Evolutionary conservation across 108 stramenopile species (phyloP).

Genomic region (Aurantiochytrium sp.): DNA sequence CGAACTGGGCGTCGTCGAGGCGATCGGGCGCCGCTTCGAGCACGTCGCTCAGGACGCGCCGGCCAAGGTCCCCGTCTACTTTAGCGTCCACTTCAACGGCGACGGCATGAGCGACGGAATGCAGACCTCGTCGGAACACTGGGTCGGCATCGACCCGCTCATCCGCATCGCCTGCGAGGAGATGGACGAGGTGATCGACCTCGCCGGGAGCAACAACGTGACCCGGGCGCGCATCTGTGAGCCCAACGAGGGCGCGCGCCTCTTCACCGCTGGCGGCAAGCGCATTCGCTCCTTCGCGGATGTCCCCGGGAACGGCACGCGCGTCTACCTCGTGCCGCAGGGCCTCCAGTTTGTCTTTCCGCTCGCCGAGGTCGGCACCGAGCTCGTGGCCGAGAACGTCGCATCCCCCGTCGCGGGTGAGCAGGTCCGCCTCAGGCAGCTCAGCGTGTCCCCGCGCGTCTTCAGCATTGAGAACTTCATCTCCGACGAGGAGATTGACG

Average conservation of each 20-base stretch:
- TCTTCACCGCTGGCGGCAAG: neutral
- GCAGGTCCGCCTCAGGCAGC: neutral
- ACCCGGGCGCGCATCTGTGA: neutral
- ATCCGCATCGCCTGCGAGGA: neutral
- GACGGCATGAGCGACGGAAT: neutral
- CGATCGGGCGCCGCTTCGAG: neutral
- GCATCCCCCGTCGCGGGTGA: neutral
- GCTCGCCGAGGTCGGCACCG: neutral
- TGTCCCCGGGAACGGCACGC: neutral
- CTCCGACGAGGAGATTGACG: neutral
- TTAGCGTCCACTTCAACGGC: constrained; percentile 9
- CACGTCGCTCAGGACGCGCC: neutral
- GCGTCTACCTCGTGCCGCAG: neutral
- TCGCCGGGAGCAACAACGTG: neutral
- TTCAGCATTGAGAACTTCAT: constrained; percentile 1
- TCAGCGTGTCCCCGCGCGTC: neutral
- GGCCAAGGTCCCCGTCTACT: neutral
- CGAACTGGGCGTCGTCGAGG: too few species aligned
- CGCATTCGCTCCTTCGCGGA: neutral
- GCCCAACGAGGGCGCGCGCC: neutral
- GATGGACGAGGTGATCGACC: neutral
- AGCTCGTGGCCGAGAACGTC: neutral
- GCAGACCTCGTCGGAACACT: neutral
- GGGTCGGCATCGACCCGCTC: neutral
- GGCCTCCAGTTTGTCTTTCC: constrained; percentile 1